A percentile compares a stretch with the other conserved stretches of the same genome.
These are phyloP conservation scores for Daedalea quercina DNA, from an alignment of 768 basidiomycete species.

Conservation along the genomic window DNA sequence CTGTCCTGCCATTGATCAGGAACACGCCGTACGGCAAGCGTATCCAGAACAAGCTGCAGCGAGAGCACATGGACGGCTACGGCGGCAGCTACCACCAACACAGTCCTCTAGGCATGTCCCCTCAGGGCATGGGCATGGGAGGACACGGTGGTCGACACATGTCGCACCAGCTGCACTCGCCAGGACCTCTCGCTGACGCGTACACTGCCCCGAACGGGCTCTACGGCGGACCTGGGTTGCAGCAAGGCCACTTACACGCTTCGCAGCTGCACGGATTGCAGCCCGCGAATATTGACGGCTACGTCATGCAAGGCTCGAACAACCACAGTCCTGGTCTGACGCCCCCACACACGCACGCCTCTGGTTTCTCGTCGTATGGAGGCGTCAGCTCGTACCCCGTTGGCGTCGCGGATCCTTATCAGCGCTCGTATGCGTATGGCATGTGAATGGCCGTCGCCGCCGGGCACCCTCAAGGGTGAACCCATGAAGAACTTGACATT, in stretches of 20 bases:
- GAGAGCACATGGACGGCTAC: conserved; percentile 73
- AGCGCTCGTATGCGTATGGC: conserved; percentile 70
- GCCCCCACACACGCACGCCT: conserved; percentile 46
- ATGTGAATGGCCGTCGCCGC: conserved; percentile 51
- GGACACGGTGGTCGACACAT: conserved; percentile 50
- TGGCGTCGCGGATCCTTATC: conserved; percentile 66
- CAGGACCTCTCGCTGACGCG: conserved; percentile 54
- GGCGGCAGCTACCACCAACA: conserved; percentile 48
- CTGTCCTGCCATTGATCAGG: conserved; percentile 95
- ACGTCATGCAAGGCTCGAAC: conserved; percentile 71
- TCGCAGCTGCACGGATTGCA: conserved; percentile 37
- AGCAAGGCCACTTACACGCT: conserved; percentile 44
- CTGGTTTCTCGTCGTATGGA: conserved; percentile 47
- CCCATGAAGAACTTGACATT: too few relatives aligned
- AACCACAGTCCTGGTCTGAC: conserved; percentile 58
- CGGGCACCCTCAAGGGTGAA: too few relatives aligned
- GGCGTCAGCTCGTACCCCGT: conserved; percentile 49
- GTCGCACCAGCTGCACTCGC: conserved; percentile 42
- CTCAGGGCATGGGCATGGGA: conserved; percentile 39
- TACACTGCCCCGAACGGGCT: conserved; percentile 58
- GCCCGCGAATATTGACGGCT: conserved; percentile 72
- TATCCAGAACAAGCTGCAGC: conserved; percentile 97
- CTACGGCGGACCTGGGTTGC: conserved; percentile 51
- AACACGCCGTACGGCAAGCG: conserved; percentile 99
- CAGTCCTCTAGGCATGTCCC: conserved; percentile 50